Base-by-base conservation (phyloP, 176 grass and related monocot species). In the Avena eriantha region DNA sequence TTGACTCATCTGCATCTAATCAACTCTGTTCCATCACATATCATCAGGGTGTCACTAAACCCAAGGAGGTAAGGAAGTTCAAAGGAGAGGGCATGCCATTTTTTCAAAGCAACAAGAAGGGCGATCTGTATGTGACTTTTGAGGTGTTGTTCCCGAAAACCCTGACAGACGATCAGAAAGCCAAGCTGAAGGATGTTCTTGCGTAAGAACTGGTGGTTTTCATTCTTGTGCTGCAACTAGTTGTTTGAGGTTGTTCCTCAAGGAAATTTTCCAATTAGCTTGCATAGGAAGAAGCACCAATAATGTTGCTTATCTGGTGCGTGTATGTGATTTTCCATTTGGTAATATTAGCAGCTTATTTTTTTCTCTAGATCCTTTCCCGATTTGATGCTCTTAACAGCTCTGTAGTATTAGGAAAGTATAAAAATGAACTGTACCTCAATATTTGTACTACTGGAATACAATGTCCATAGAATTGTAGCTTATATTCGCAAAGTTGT, bases 51-150 rank as follows among this genome's bases (percentile, higher is more conserved):
- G 69, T 99, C 19, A 99, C 97, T 34, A 99, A 97, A 55, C 94
- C 97, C 0, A 99, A 99, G 86, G 97, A 94, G 77, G 58, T 93
- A 39, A 94, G 64, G 87, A 99, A 97, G 82, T 97, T 93, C 82
- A 94, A 99, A 89, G 97, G 92, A 39, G 94, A 99, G 79, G 97
- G 97, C 33, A 97, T 99, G 97, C 97, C 97, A 26, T 71, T 97
- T 73, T 89, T 97, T 83, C 87, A 92, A 88, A 99, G 94, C 69
- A 87, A 93, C 90, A 99, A 97, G 87, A 99, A 90, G 79, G 97
- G 97, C 0, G 94, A 99, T 78, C 90, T 99, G 18, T 93, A 92
- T 7, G 77, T 94, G 12, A 89, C 94, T 3, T 99, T 90, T 0
- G 97, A 99, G 86, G 97, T 97, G 68, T 74, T 93, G 29, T 99